A percentile compares a stretch with the other conserved stretches of the same genome.
These are phyloP conservation scores for Candida michaelii DNA, from an alignment of 805 yeast genomes.

Conservation along the genomic window DNA sequence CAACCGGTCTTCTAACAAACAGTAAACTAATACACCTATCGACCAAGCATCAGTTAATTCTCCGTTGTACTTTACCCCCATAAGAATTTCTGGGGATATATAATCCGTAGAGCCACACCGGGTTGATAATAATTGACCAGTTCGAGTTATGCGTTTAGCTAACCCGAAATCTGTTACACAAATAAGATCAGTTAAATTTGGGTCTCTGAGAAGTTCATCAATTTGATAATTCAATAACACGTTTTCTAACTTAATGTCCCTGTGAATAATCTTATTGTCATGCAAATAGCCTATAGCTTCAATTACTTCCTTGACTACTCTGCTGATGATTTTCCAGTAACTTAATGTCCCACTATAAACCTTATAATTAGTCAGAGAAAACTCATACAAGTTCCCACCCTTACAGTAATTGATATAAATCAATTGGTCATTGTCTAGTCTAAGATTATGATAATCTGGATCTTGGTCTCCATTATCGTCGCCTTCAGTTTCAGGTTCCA, in stretches of 20 bases:
- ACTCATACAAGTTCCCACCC: slow-evolving; percentile 84
- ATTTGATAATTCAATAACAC: slow-evolving; percentile 47
- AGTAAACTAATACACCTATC: slow-evolving; percentile 84
- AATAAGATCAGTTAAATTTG: slow-evolving; percentile 25
- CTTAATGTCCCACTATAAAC: slow-evolving; percentile 28
- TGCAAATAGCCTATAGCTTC: slow-evolving; percentile 76
- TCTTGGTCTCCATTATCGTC: slow-evolving; percentile 3
- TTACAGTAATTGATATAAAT: slow-evolving; percentile 73
- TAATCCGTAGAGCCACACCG: slow-evolving; percentile 97
- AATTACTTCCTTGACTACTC: slow-evolving; percentile 69
- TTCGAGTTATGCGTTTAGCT: slow-evolving; percentile 64
- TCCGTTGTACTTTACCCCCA: slow-evolving; percentile 93
- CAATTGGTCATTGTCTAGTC: slow-evolving; percentile 29
- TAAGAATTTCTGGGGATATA: slow-evolving; percentile 88
- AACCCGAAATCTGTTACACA: slow-evolving; percentile 88
- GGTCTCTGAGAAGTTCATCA: slow-evolving; percentile 23
- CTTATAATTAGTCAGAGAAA: slow-evolving; percentile 40
- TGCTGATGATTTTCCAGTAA: slow-evolving; percentile 53
- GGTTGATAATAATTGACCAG: slow-evolving; percentile 68
- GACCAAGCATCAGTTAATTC: slow-evolving; percentile 93
- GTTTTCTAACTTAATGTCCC: slow-evolving; percentile 91
- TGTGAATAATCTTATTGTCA: slow-evolving; percentile 66
- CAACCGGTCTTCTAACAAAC: slow-evolving; percentile 77
- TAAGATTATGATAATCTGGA: slow-evolving; percentile 16
- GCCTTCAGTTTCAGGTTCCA: neutral